Percentiles rank a stretch among this genome's conserved stretches.
Conservation (phyloP, 805 yeast genomes). For the Priceomyces castillae region DNA sequence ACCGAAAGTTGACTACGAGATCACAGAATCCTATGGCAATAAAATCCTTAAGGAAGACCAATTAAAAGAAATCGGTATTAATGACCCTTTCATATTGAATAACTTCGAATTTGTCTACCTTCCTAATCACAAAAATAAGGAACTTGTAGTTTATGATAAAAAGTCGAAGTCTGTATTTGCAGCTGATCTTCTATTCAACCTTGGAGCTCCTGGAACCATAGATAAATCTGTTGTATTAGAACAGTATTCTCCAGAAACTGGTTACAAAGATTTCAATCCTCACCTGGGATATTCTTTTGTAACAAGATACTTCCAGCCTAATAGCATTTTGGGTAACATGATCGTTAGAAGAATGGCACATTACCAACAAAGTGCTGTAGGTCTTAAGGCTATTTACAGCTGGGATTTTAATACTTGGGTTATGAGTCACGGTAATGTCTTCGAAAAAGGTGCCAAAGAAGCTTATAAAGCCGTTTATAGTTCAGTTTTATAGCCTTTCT, state of each 20-base stretch:
- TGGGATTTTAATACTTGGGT: conserved; percentile 53
- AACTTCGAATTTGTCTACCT: conserved; percentile 49
- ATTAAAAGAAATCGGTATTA: conserved; percentile 22
- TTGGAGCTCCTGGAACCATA: conserved; percentile 28
- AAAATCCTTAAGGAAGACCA: conserved; percentile 13
- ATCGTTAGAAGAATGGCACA: conserved; percentile 8
- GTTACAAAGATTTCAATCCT: conserved; percentile 43
- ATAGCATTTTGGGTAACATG: conserved; percentile 32
- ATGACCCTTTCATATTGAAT: conserved; percentile 29
- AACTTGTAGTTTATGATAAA: conserved; percentile 46
- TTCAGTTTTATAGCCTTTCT: not conserved
- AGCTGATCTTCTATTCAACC: conserved; percentile 56
- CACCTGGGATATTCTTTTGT: conserved; percentile 43
- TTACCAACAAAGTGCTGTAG: conserved; percentile 9
- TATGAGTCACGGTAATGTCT: conserved; percentile 58
- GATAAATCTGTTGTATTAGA: conserved; percentile 14
- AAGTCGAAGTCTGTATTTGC: conserved; percentile 44
- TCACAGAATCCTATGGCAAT: conserved; percentile 32
- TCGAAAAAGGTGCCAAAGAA: conserved; percentile 37
- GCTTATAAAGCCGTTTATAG: conserved; percentile 19
- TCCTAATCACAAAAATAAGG: conserved; percentile 51
- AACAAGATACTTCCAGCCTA: conserved; percentile 41
- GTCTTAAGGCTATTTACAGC: conserved; percentile 25
- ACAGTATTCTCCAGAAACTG: conserved; percentile 37
- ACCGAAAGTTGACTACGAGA: conserved; percentile 36